Conservation (phyloP, 495 filamentous ascomycete genomes). For the Penicillium odoratum region DNA sequence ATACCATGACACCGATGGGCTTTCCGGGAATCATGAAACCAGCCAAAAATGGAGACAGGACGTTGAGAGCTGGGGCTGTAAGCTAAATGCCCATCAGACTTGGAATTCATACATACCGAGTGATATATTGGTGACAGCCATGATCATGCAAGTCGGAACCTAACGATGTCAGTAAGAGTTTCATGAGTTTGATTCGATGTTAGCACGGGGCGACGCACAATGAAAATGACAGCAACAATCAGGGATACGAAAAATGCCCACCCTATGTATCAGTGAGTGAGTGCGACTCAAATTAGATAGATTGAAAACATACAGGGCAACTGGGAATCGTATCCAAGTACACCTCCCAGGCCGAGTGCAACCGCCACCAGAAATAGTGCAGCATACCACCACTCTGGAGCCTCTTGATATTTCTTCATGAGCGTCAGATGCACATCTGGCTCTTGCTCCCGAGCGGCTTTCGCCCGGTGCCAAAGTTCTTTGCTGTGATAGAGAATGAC, state of each 20-base stretch:
- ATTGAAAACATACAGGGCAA: slow-evolving; percentile 32
- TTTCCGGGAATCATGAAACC: slow-evolving; percentile 64
- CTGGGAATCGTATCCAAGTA: slow-evolving; percentile 58
- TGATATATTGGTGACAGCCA: slow-evolving; percentile 58
- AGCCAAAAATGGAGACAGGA: slow-evolving; percentile 61
- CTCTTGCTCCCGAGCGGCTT: slow-evolving; percentile 51
- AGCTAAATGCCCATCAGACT: background rate
- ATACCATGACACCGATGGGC: slow-evolving; percentile 63
- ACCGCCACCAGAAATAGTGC: slow-evolving; percentile 39
- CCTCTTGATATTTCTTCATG: slow-evolving; percentile 30
- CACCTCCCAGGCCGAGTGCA: slow-evolving; percentile 50
- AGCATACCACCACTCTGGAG: slow-evolving; percentile 29
- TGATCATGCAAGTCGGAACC: slow-evolving; percentile 36
- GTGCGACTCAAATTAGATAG: background rate
- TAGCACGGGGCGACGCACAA: slow-evolving; percentile 13
- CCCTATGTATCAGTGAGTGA: slow-evolving; percentile 32
- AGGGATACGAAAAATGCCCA: slow-evolving; percentile 60
- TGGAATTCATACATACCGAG: slow-evolving; percentile 12
- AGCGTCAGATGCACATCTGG: slow-evolving; percentile 40
- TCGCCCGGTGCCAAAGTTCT: slow-evolving; percentile 56
- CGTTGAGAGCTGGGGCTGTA: slow-evolving; percentile 51
- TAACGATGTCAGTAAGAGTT: slow-evolving; percentile 4
- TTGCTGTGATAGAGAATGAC: slow-evolving; percentile 58
- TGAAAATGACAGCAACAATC: slow-evolving; percentile 25
- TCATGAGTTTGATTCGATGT: background rate